Percentiles rank a stretch among this genome's conserved stretches.
Evolutionary conservation across 495 filamentous ascomycete genomes (phyloP).

Genomic region (Cryomyces antarcticus): DNA sequence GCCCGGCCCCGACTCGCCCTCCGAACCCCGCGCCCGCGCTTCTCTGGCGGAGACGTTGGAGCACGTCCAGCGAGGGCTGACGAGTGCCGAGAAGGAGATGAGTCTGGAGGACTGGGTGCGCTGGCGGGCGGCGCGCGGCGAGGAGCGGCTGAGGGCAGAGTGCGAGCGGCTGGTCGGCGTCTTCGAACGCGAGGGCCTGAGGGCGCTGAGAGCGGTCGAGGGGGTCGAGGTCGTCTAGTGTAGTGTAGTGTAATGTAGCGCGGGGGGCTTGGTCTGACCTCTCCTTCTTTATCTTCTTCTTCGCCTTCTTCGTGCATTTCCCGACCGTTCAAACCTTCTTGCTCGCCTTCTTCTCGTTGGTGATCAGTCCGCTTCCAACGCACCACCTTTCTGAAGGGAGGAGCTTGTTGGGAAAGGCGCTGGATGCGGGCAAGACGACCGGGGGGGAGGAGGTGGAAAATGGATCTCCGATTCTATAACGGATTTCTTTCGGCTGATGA

Average conservation of each 20-base stretch:
- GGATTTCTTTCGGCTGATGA: too few relatives aligned
- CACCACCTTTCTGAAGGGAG: too few relatives aligned
- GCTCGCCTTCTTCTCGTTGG: too few relatives aligned
- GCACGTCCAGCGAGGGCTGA: conserved; percentile 32
- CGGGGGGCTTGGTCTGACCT: background rate
- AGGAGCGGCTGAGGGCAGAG: conserved; percentile 54
- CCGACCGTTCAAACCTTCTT: too few relatives aligned
- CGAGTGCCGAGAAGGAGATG: conserved; percentile 67
- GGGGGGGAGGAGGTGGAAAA: too few relatives aligned
- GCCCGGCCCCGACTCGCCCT: conserved; percentile 9
- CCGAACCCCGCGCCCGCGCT: background rate
- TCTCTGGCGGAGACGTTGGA: conserved; percentile 16
- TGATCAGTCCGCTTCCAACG: too few relatives aligned
- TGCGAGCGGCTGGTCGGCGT: conserved; percentile 60
- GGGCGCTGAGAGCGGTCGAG: conserved; percentile 57
- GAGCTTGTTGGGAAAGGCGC: too few relatives aligned
- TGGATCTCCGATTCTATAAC: too few relatives aligned
- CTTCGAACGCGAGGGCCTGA: conserved; percentile 66
- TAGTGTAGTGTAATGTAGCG: too few relatives aligned
- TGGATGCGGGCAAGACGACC: too few relatives aligned
- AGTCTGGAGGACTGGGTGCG: conserved; percentile 83
- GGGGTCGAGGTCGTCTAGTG: conserved; percentile 31
- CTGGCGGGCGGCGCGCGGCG: conserved; percentile 56
- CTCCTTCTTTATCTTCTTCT: background rate
- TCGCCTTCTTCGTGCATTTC: background rate